Base-by-base conservation (phyloP, 352 stramenopile genomes). In the Globisporangium solare region DNA sequence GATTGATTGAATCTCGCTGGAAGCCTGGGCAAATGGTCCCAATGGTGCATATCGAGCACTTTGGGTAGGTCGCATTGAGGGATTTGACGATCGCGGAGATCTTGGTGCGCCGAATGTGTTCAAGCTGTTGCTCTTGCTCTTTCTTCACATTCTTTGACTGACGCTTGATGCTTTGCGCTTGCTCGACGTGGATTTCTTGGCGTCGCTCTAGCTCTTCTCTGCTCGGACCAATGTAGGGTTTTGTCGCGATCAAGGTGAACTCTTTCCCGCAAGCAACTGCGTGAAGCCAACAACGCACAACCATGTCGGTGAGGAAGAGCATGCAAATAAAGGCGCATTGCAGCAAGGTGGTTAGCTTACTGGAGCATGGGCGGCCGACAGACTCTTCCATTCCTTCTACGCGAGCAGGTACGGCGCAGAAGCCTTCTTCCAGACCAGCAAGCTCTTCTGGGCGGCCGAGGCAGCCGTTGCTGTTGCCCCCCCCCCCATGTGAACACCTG, bases 401-500 rank as follows among this genome's bases (percentile, higher is more conserved):
- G 51, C 78, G 77, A 0, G 76, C 84, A 21, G 84, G 82, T 0
- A 94, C 84, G 20, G 82, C 84, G 42, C 84, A 92, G 50, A 94
- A 94, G n/a, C 62, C 71, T 61, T 94, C 84, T 42, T 91, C 81
- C 1, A 90, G 62, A n/a, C 66, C 76, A 7, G 59, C 73, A 8
- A 94, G 68, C 60, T 94, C 84, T 37, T 87, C 65, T 0, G 74
- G 72, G 45, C 87, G 67, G 0, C 93, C 93, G 1, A 98, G 71
- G 64, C 86, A 96, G 3, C 88, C 87, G 58, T 97, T 93, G 15
- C 69, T 80, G 63, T 98, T 98, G 67, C 80, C 96, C 0, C 93
- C 80, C 96, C 0, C 93, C 91, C 93, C 93, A 98, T 6, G 86
- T 97, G 57, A 97, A 97, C 10, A 98, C 79, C 78, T 86, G 43